Conservation (phyloP, 2,329 filamentous ascomycete species). For the Claviceps paspali region DNA sequence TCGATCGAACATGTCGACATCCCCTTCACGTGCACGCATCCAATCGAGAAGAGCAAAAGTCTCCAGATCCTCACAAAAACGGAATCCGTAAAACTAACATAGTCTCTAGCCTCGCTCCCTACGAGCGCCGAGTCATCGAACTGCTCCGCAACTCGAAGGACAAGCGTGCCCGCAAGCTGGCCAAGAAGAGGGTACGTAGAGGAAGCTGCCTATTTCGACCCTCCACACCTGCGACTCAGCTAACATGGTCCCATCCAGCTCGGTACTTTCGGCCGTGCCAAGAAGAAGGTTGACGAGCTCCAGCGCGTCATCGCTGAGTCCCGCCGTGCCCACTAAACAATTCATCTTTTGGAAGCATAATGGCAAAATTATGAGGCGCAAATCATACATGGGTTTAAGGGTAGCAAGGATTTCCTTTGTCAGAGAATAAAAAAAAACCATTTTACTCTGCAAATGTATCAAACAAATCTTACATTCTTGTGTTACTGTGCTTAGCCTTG, state of each 20-base stretch:
- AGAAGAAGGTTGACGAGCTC: constrained; percentile 99
- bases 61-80: no score
- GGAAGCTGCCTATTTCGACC: no score
- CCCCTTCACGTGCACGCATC: neutral
- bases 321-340: constrained; percentile 49
- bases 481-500: no score
- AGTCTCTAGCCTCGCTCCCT: constrained; percentile 56
- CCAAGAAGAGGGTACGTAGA: constrained; percentile 96
- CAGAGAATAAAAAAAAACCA: neutral
- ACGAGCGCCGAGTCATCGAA: constrained; percentile 98
- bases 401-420: neutral
- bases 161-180: constrained; percentile 97
- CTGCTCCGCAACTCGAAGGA: constrained; percentile 98
- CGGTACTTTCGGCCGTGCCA: constrained; percentile 96
- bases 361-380: neutral
- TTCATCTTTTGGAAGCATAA: neutral
- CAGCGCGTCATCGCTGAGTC: constrained; percentile 95
- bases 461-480: no score
- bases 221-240: constrained; percentile 9
- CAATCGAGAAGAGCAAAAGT: neutral
- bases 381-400: neutral
- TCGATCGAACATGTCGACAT: neutral
- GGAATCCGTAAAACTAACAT: neutral
- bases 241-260: constrained; percentile 39
- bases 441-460: neutral